Percentiles rank a stretch among this genome's conserved stretches.
Conservation (phyloP, 1,139 yeast genomes). For the Meyerozyma guilliermondii region DNA sequence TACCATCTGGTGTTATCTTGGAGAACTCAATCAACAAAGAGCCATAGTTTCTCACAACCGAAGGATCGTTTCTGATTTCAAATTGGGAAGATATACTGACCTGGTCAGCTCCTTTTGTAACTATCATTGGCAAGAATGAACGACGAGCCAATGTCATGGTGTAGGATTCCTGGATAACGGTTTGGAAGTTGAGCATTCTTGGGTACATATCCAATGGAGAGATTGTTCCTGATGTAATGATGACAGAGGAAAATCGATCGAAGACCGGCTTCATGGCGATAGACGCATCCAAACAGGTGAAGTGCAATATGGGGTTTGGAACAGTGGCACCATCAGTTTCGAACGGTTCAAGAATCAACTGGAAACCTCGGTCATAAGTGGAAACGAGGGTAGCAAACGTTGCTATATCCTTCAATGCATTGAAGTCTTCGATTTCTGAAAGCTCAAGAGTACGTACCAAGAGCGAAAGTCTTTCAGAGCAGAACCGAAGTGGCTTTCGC, state of each 20-base stretch:
- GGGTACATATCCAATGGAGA: conserved; percentile 99
- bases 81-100: conserved; percentile 94
- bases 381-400: conserved; percentile 95
- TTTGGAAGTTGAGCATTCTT: conserved; percentile 89
- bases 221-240: conserved; percentile 95
- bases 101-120: conserved; percentile 96
- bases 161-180: conserved; percentile 91
- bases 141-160: conserved; percentile 93
- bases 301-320: conserved; percentile 93
- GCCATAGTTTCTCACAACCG: conserved; percentile 95
- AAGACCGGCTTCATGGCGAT: conserved; percentile 97
- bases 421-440: conserved; percentile 83
- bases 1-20: conserved; percentile 94
- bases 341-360: conserved; percentile 87
- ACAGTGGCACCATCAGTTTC: conserved; percentile 97
- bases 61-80: conserved; percentile 95
- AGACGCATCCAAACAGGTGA: conserved; percentile 94
- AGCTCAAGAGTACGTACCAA: conserved; percentile 86
- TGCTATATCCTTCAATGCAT: conserved; percentile 91
- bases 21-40: conserved; percentile 87
- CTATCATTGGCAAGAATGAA: conserved; percentile 91
- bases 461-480: conserved; percentile 85
- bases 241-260: conserved; percentile 88
- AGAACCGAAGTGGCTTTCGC: conserved; percentile 81
- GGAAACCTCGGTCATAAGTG: conserved; percentile 91